Evolutionary conservation across 176 grass and related monocot genomes (phyloP).

Genomic region (Puccinellia tenuiflora): DNA sequence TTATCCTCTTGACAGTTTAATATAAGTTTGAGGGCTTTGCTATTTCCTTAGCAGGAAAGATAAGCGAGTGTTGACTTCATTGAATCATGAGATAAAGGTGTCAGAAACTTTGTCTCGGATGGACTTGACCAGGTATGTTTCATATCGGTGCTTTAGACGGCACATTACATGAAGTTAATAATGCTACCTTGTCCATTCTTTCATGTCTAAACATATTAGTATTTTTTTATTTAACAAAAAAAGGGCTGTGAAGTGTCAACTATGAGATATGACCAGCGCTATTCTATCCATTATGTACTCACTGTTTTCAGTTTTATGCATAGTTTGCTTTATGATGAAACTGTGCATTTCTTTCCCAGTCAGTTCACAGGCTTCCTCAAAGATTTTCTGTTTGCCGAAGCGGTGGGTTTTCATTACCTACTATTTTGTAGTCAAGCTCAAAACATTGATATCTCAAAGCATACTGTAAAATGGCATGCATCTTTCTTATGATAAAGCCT

Average conservation of each 20-base stretch:
- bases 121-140: constrained; percentile 17
- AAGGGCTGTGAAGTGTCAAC: not conserved
- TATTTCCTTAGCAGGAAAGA: not conserved
- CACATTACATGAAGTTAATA: constrained; percentile 1
- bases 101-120: not conserved
- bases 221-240: not conserved
- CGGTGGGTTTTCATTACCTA: constrained; percentile 22
- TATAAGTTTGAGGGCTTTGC: not conserved
- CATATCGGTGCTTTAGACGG: not conserved
- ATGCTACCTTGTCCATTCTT: not conserved
- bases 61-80: not conserved
- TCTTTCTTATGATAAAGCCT: not conserved
- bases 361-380: not conserved
- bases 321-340: constrained; percentile 15
- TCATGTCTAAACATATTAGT: not conserved
- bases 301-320: constrained; percentile 14
- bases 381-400: constrained; percentile 14
- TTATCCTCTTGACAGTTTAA: not conserved
- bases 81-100: not conserved
- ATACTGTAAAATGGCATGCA: not conserved
- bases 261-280: not conserved
- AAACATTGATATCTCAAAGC: not conserved
- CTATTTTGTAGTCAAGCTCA: not conserved
- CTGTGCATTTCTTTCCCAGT: constrained; percentile 12
- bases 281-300: constrained; percentile 5